Percentiles rank a stretch among this genome's conserved stretches.
phyloP scores from a whole-genome alignment of 2,329 filamentous ascomycete species.

The Corniculantispora saksenae region DNA sequence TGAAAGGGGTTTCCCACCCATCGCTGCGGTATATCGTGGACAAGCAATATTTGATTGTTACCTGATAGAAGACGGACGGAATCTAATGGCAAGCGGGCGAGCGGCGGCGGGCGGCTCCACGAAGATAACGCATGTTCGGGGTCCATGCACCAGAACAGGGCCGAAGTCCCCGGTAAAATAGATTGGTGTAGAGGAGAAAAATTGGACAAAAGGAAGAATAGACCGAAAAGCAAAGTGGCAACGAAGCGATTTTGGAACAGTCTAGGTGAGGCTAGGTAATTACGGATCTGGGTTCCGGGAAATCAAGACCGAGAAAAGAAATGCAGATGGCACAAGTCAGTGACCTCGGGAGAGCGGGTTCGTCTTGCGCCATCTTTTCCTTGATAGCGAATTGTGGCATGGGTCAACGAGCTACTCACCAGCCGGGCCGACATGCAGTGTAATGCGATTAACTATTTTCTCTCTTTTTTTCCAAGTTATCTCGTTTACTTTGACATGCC shows the following conservation, averaged over 20 bases:
- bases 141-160: slow-evolving; percentile 14
- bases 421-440: slow-evolving; percentile 6
- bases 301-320: slow-evolving; percentile 7
- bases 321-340: neutral
- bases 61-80: neutral
- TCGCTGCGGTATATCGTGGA: too few species aligned
- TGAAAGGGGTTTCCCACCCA: neutral
- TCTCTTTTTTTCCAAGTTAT: neutral
- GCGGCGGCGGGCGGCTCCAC: slow-evolving; percentile 5
- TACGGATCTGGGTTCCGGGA: slow-evolving; percentile 10
- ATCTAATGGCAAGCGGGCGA: neutral
- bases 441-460: neutral
- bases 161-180: slow-evolving; percentile 16
- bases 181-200: slow-evolving; percentile 1
- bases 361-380: neutral
- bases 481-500: neutral
- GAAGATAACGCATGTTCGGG: slow-evolving; percentile 2
- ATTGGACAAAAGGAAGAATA: neutral
- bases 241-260: neutral
- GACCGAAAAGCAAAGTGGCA: neutral
- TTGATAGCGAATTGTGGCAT: neutral
- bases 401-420: neutral
- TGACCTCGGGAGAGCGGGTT: neutral
- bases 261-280: neutral
- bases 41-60: too few species aligned